A percentile compares a stretch with the other conserved stretches of the same genome.
phyloP scores from a whole-genome alignment of 2,329 filamentous ascomycete genomes.

The Aspergillus chevalieri region DNA sequence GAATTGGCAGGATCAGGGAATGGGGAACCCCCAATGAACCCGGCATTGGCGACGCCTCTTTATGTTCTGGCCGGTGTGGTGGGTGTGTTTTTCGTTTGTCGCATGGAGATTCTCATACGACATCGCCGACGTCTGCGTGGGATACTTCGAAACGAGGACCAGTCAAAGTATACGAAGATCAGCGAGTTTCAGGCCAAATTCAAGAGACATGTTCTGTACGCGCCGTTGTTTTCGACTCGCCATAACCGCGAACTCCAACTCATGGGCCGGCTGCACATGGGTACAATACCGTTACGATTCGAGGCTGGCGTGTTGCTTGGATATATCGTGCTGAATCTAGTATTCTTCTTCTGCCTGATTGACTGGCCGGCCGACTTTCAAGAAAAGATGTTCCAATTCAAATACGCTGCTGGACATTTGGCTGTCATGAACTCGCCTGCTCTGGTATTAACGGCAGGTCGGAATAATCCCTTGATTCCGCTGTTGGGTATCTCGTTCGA shows the following conservation, averaged over 20 bases:
- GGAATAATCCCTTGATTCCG: conserved; percentile 83
- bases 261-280: conserved; percentile 58
- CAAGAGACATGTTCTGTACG: conserved; percentile 43
- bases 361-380: conserved; percentile 27
- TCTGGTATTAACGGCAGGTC: conserved; percentile 74
- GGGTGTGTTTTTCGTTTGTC: conserved; percentile 17
- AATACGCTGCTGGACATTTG: conserved; percentile 75
- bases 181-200: conserved; percentile 15
- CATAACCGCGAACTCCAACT: conserved; percentile 68
- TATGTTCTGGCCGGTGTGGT: conserved; percentile 22
- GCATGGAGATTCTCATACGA: conserved; percentile 16
- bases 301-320: conserved; percentile 61
- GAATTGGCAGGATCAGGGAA: conserved; percentile 20
- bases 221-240: conserved; percentile 63
- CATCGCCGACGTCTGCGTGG: conserved; percentile 19
- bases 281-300: conserved; percentile 67
- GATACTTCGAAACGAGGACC: conserved; percentile 14
- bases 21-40: conserved; percentile 27
- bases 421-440: conserved; percentile 83
- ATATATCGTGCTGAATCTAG: conserved; percentile 64
- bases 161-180: conserved; percentile 13
- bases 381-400: conserved; percentile 45
- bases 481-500: conserved; percentile 82
- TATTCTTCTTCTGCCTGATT: conserved; percentile 54
- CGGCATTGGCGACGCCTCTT: conserved; percentile 24